Base-by-base conservation (phyloP, 345 rosid species). In the Viola odorata region DNA sequence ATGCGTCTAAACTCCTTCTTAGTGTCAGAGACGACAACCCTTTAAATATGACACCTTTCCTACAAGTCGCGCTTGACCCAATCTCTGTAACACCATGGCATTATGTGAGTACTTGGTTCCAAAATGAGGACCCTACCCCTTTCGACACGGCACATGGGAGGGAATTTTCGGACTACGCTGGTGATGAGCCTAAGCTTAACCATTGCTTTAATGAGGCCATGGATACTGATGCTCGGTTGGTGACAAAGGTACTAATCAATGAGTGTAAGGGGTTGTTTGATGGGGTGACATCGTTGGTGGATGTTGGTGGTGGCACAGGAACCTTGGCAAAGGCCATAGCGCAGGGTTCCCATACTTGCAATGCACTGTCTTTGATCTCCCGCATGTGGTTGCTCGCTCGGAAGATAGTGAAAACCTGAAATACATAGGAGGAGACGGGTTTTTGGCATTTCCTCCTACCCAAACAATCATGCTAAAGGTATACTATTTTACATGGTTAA, bases 91-190 rank as follows among this genome's bases (percentile, higher is more conserved):
- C 37, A 10, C 61, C 82, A 0, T 63, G 74, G 73, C 57, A 63
- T 1, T 52, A 2, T 32, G 10, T 79, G 50, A 60, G 76, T n/a
- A 3, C 37, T 1, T 84, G 85, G 84, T 67, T 74, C 45, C 36
- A 8, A 32, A 66, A 53, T 8, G 66, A 50, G 47, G 12, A 44
- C 7, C 47, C 47, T 44, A 11, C 47, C 12, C 47, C 47, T 11
- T 44, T 44, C 12, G 1, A 44, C 7, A 44, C 47, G 7, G 47
- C 47, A 7, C 47, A 44, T 3, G 57, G 57, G 37, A 53, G 40
- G 61, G 12, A 4, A 14, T 58, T 41, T 4, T 58, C 50, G 50
- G 61, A 58, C 12, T 42, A 12, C 12, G 13, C 8, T 3, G 50
- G 13, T n/a, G 12, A 58, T 14, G 61, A 58, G 12, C 50, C 61